Base-by-base conservation (phyloP, 306 rosid genomes). In the Vicia villosa region DNA sequence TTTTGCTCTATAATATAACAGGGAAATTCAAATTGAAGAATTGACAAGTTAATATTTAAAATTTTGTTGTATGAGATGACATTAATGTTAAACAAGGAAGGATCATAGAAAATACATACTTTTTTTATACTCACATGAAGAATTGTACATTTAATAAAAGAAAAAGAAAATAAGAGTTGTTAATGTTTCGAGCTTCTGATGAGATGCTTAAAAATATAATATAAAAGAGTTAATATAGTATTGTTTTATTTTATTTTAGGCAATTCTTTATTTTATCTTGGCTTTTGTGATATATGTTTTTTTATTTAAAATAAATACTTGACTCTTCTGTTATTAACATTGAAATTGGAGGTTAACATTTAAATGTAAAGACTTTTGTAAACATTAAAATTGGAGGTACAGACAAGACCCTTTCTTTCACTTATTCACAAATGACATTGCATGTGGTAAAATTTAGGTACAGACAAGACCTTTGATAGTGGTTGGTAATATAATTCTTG, bases 1-100 rank as follows among this genome's bases (percentile, higher is more conserved):
- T 59, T 73, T 63, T 47, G 73, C 66, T 63, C 59, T 63, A 26
- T 56, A 0, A 45, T 63, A 51, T 34, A 34, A 6, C 38, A 4
- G 45, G 19, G 16, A 22, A 15, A 51, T 10, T 36, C 55, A 47
- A 59, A 68, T 49, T 36, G 51, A 45, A 45, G 20, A 46, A 50
- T 6, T 42, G 47, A 42, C 47, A 2, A 46, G 3, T 17, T 4
- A 17, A 8, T 19, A 50, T 17, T 19, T 19, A 3, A 50, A 50
- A 8, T 50, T 17, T 50, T 0, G 8, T 16, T 3, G 56, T 17
- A 9, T 17, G 26, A 49, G 12, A 45, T 45, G 51, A 14, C 51
- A 45, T 45, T n/a, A 45, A 45, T 45, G 51, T n/a, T 45, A 34
- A 34, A 32, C 37, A 32, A 32, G 37, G 37, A 32, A 7, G 2